These are phyloP conservation scores for Trichoderma endophyticum DNA, from an alignment of 2,329 filamentous ascomycete species.

Conservation along the genomic window DNA sequence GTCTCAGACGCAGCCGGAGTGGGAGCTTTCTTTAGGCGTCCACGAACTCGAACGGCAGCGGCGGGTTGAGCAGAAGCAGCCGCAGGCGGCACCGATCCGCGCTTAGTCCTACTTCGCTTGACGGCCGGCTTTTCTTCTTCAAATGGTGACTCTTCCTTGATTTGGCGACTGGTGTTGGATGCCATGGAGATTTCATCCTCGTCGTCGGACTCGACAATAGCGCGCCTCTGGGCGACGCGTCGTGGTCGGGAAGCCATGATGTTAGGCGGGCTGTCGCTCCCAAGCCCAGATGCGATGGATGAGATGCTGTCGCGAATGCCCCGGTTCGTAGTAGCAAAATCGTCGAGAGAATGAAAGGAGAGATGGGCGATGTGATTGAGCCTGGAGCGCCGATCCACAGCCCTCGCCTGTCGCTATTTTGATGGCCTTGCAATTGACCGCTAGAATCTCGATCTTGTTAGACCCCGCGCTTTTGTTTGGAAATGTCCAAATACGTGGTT, in stretches of 20 bases:
- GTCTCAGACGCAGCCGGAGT: conserved; percentile 31
- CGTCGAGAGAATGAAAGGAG: background rate
- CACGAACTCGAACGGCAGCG: conserved; percentile 42
- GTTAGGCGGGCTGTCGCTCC: conserved; percentile 18
- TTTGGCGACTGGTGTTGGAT: conserved; percentile 53
- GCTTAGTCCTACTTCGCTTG: conserved; percentile 44
- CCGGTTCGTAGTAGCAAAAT: background rate
- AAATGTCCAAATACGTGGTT: conserved; percentile 37
- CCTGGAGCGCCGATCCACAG: background rate
- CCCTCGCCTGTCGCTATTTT: background rate
- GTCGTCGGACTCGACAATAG: conserved; percentile 78
- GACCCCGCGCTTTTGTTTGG: conserved; percentile 35
- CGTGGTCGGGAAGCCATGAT: conserved; percentile 38
- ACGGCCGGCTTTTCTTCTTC: conserved; percentile 58
- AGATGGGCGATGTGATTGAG: background rate
- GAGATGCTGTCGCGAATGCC: background rate
- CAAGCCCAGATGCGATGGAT: conserved; percentile 4
- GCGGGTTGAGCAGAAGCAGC: conserved; percentile 32
- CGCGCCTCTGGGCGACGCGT: conserved; percentile 55
- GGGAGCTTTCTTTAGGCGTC: conserved; percentile 43
- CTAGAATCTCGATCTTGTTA: background rate
- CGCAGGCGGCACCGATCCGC: conserved; percentile 31
- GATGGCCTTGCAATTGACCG: conserved; percentile 10
- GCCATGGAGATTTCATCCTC: conserved; percentile 61
- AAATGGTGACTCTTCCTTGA: conserved; percentile 77